A percentile compares a stretch with the other conserved stretches of the same genome.
Conservation (phyloP, 306 rosid species). For the Ziziphus jujuba region DNA sequence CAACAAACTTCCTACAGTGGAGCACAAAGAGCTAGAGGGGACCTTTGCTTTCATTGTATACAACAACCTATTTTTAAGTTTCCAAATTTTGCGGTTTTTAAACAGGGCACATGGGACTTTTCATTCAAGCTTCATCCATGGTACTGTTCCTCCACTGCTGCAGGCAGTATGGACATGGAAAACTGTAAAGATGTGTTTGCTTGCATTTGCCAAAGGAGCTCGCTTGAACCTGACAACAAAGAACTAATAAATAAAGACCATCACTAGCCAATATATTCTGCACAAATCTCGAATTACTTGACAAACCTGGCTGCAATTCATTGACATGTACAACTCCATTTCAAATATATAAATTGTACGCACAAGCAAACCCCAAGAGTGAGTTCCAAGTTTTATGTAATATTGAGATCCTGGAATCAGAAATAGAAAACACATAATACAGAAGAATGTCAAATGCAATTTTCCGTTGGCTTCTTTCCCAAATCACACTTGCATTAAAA, state of each 20-base stretch:
- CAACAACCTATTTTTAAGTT: neutral
- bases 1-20: neutral
- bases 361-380: too few relatives aligned
- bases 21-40: neutral
- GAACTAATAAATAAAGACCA: neutral
- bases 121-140: constrained; percentile 2
- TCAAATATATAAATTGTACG: too few relatives aligned
- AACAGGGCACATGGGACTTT: constrained; percentile 3
- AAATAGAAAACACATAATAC: too few relatives aligned
- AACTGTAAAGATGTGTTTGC: neutral
- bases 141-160: constrained; percentile 1
- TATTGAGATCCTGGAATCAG: too few relatives aligned
- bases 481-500: too few relatives aligned
- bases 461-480: too few relatives aligned
- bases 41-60: neutral
- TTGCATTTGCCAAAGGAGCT: neutral
- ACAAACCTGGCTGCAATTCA: too few relatives aligned
- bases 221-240: neutral
- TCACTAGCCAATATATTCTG: neutral
- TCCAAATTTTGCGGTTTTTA: neutral
- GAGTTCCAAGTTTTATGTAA: too few relatives aligned
- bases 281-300: neutral
- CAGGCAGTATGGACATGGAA: neutral
- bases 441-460: too few relatives aligned
- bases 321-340: too few relatives aligned